phyloP scores from a whole-genome alignment of 768 basidiomycete species.

The Mycena sanguinolenta region DNA sequence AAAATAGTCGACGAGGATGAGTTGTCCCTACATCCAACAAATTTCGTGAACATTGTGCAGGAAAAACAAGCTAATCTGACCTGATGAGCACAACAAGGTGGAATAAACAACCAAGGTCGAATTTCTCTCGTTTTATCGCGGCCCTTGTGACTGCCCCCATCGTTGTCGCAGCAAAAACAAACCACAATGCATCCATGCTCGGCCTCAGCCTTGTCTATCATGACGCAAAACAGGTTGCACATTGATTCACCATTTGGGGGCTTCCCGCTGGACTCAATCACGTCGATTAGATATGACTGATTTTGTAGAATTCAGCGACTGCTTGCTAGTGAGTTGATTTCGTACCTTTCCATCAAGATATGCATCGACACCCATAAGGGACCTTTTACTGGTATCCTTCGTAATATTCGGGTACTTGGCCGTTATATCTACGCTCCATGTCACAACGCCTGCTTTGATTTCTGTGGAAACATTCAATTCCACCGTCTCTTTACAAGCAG shows the following conservation, averaged over 20 bases:
- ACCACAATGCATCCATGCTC: neutral
- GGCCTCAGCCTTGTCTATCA: neutral
- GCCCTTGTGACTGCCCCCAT: neutral
- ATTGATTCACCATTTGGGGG: neutral
- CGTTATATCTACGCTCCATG: too few relatives aligned
- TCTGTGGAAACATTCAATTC: too few relatives aligned
- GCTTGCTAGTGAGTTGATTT: neutral
- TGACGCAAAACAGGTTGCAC: neutral
- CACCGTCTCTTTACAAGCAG: too few relatives aligned
- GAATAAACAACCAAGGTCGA: neutral
- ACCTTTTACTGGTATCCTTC: conserved; percentile 42
- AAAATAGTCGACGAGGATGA: neutral
- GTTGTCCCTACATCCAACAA: neutral
- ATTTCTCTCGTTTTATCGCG: neutral
- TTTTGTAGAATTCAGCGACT: too few relatives aligned
- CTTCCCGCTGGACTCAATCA: neutral
- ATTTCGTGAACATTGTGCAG: too few relatives aligned
- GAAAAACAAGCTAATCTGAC: neutral
- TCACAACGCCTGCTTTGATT: too few relatives aligned
- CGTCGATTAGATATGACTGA: neutral
- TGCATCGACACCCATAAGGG: conserved; percentile 42
- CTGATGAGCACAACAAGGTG: neutral
- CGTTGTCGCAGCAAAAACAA: neutral
- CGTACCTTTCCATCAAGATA: conserved; percentile 41
- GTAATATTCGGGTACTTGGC: too few relatives aligned